Conservation (phyloP, 371 early-diverging fungal species). For the Apophysomyces ossiformis region DNA sequence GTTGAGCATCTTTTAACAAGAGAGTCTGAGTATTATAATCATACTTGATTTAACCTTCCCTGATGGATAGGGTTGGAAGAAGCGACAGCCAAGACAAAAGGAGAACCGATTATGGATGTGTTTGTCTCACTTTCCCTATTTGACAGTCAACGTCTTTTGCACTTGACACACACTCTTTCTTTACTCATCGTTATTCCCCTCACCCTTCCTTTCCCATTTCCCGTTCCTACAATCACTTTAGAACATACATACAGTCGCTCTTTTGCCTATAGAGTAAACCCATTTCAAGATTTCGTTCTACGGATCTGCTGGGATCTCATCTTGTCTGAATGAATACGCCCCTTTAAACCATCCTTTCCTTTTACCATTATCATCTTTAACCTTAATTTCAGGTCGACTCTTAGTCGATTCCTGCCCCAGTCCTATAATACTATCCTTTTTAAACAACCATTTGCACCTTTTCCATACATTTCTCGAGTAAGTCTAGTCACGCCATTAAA, state of each 20-base stretch:
- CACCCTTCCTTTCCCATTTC: constrained; percentile 4
- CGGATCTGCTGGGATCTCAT: constrained; percentile 6
- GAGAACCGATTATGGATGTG: no score
- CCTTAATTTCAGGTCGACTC: neutral
- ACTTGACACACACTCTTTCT: no score
- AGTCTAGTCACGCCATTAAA: neutral
- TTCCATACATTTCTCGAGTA: neutral
- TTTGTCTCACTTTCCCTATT: neutral
- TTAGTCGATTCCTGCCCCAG: neutral
- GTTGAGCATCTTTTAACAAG: no score
- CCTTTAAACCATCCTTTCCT: neutral
- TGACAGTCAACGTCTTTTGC: neutral
- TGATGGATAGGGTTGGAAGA: neutral
- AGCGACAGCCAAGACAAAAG: neutral
- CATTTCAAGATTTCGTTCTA: neutral
- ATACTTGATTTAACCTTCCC: no score
- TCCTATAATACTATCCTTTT: neutral
- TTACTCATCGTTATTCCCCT: neutral
- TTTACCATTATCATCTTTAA: neutral
- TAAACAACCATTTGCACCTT: neutral
- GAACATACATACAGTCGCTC: neutral
- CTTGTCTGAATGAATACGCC: constrained; percentile 4
- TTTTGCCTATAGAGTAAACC: neutral
- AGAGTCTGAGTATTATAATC: no score
- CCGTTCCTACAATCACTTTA: neutral